phyloP scores from a whole-genome alignment of 1,284 basidiomycete species.

The Tranzscheliella williamsii region DNA sequence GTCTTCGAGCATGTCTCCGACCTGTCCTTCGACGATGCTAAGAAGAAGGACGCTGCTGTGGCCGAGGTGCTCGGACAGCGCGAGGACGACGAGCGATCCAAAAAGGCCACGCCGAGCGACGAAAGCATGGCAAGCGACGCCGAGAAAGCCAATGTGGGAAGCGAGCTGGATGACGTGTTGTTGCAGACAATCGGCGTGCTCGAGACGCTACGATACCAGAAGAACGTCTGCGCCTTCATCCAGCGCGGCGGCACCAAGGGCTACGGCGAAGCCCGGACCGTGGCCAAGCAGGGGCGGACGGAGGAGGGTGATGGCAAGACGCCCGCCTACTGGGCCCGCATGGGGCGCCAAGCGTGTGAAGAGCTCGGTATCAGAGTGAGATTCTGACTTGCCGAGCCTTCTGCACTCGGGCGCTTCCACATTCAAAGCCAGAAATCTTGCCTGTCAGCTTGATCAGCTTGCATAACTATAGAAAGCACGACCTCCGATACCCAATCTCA shows the following conservation, averaged over 20 bases:
- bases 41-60: not conserved
- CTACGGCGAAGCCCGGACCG: conserved; percentile 8
- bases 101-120: not conserved
- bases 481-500: no score
- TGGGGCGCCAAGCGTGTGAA: conserved; percentile 17
- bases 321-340: conserved; percentile 21
- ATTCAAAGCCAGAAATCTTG: no score
- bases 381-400: no score
- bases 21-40: conserved; percentile 4
- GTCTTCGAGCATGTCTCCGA: conserved; percentile 33
- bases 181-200: conserved; percentile 57
- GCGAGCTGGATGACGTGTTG: conserved; percentile 45
- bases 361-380: conserved; percentile 23
- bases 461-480: no score
- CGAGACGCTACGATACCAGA: conserved; percentile 40
- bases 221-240: conserved; percentile 48
- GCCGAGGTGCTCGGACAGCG: not conserved
- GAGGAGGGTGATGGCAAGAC: conserved; percentile 1
- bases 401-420: no score
- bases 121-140: not conserved
- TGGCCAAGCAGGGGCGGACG: conserved; percentile 2
- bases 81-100: not conserved
- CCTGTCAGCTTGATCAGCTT: no score
- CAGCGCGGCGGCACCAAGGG: conserved; percentile 28
- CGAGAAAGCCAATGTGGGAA: conserved; percentile 13